A percentile compares a stretch with the other conserved stretches of the same genome.
Evolutionary conservation across 2,329 filamentous ascomycete genomes (phyloP).

Genomic region (Orbilia javanica): DNA sequence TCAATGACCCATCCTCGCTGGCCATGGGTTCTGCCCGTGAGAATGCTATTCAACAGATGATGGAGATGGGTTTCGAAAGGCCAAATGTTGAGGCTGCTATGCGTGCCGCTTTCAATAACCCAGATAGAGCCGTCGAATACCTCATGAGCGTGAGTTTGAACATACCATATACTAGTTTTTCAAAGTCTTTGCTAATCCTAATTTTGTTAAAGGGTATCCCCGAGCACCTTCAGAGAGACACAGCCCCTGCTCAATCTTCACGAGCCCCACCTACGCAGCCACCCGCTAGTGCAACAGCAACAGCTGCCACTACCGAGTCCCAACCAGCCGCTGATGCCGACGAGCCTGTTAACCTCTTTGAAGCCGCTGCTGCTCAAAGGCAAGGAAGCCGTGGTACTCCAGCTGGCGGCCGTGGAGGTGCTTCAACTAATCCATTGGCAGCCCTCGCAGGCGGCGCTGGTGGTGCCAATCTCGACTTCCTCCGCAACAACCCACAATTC

Average conservation of each 20-base stretch:
- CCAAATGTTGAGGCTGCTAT: constrained; percentile 91
- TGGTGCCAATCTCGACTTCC: constrained; percentile 86
- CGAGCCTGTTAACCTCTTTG: constrained; percentile 87
- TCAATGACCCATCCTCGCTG: constrained; percentile 82
- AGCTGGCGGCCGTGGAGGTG: constrained; percentile 67
- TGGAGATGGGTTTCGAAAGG: constrained; percentile 94
- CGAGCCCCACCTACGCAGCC: constrained; percentile 65
- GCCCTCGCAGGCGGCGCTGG: constrained; percentile 62
- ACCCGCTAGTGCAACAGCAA: constrained; percentile 67
- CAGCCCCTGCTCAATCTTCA: constrained; percentile 67
- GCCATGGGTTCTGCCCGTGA: constrained; percentile 86
- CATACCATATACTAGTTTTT: background rate
- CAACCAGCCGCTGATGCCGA: constrained; percentile 66
- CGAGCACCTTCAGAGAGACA: constrained; percentile 79
- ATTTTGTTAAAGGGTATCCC: constrained; percentile 80
- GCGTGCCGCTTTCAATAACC: constrained; percentile 96
- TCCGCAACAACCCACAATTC: constrained; percentile 96
- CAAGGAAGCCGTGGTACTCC: constrained; percentile 68
- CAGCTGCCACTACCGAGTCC: constrained; percentile 64
- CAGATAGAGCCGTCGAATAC: constrained; percentile 96
- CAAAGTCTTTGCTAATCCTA: background rate
- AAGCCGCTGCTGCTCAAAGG: constrained; percentile 83
- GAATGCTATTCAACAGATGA: constrained; percentile 89
- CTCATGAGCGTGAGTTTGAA: constrained; percentile 76
- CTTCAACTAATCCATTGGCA: constrained; percentile 64